Conservation (phyloP, 148 eudicot genomes). For the Rhododendron griersonianum region DNA sequence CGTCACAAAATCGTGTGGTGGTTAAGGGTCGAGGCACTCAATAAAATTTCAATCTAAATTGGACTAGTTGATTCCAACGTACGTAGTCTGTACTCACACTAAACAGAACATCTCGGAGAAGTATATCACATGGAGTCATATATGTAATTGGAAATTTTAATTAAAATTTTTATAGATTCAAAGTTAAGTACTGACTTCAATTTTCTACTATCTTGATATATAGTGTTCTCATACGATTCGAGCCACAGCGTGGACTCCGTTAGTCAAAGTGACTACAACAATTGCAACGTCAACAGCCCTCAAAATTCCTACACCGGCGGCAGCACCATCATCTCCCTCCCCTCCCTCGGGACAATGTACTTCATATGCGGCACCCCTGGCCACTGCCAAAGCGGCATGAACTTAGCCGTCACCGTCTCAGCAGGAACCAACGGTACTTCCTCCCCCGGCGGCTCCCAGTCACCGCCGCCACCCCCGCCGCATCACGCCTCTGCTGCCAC, state of each 20-base stretch:
- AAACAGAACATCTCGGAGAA: not conserved
- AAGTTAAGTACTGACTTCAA: not conserved
- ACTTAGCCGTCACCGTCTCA: constrained; percentile 27
- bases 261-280: constrained; percentile 24
- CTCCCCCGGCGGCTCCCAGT: not conserved
- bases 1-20: not conserved
- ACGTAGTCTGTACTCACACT: not conserved
- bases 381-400: constrained; percentile 35
- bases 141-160: not conserved
- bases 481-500: not conserved
- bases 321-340: constrained; percentile 14
- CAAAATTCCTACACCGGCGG: constrained; percentile 16
- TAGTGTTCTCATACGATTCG: constrained; percentile 20
- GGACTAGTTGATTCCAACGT: not conserved
- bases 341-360: constrained; percentile 29
- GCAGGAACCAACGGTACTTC: not conserved
- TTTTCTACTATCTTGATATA: not conserved
- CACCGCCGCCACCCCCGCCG: not conserved
- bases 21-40: not conserved
- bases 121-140: not conserved
- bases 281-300: constrained; percentile 23
- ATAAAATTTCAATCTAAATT: not conserved
- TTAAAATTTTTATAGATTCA: not conserved
- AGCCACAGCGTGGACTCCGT: constrained; percentile 23
- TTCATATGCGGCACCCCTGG: constrained; percentile 35